Conservation (phyloP, 345 rosid species). For the Murraya paniculata region DNA sequence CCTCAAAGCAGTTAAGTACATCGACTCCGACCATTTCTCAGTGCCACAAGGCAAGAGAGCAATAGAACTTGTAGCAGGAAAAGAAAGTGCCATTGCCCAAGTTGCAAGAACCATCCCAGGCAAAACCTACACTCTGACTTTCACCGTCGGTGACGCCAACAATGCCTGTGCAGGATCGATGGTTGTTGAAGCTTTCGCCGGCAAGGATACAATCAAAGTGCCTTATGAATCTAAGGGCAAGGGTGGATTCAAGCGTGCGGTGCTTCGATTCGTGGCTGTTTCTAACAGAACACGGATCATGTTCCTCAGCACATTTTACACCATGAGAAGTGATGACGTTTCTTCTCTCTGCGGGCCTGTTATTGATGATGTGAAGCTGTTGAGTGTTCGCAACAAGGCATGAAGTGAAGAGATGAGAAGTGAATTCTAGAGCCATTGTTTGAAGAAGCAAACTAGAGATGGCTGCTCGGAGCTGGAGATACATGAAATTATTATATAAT, state of each 20-base stretch:
- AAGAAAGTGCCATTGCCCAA: conserved; percentile 84
- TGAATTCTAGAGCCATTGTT: background rate
- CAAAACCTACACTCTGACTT: conserved; percentile 54
- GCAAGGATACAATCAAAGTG: conserved; percentile 47
- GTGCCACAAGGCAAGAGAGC: conserved; percentile 71
- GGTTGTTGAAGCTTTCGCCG: conserved; percentile 76
- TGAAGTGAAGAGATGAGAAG: background rate
- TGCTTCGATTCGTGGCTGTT: conserved; percentile 46
- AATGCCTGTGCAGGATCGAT: conserved; percentile 68
- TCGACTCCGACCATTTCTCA: conserved; percentile 58
- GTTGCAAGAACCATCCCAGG: conserved; percentile 50
- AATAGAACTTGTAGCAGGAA: conserved; percentile 76
- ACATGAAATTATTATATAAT: background rate
- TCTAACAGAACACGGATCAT: conserved; percentile 49
- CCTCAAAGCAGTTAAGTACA: conserved; percentile 85
- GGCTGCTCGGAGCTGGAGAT: background rate
- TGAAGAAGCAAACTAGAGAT: background rate
- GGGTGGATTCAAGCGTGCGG: conserved; percentile 66
- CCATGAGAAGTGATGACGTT: conserved; percentile 66
- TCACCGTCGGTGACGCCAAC: conserved; percentile 69
- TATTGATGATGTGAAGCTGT: conserved; percentile 61
- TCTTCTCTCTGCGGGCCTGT: conserved; percentile 84
- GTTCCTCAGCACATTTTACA: conserved; percentile 73
- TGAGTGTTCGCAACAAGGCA: conserved; percentile 36
- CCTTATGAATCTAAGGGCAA: conserved; percentile 66